These are phyloP conservation scores for Rhexocercosporidium sp. DNA, from an alignment of 2,329 filamentous ascomycete genomes.

Conservation along the genomic window DNA sequence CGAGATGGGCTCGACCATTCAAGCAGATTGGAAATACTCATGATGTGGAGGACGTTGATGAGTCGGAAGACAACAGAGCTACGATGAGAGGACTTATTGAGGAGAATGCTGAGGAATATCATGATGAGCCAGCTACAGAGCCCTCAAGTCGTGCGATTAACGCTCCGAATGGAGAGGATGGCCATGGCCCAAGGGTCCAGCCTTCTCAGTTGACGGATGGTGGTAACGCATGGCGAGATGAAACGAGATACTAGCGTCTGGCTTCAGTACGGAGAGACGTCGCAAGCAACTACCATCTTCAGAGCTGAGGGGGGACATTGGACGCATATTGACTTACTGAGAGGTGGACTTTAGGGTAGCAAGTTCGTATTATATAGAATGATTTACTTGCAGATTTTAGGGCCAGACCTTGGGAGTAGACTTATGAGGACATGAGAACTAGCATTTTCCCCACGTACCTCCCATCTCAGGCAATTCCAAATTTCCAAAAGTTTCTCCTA, in stretches of 20 bases:
- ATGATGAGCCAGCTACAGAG: constrained; percentile 29
- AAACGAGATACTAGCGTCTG: not conserved
- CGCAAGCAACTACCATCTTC: not conserved
- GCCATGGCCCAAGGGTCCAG: constrained; percentile 33
- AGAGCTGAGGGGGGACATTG: not conserved
- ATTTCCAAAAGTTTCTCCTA: not conserved
- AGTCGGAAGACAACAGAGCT: constrained; percentile 32
- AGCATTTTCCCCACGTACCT: not conserved
- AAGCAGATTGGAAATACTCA: constrained; percentile 20
- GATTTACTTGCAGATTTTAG: too few species aligned
- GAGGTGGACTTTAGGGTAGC: not conserved
- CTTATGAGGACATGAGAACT: too few species aligned
- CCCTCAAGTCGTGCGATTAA: not conserved
- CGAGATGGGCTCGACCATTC: constrained; percentile 28
- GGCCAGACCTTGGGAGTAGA: too few species aligned
- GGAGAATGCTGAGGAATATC: constrained; percentile 31
- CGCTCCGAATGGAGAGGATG: constrained; percentile 14
- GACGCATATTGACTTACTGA: not conserved
- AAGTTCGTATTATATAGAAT: too few species aligned
- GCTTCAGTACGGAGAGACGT: not conserved
- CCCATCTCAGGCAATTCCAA: not conserved
- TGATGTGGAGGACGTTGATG: constrained; percentile 24
- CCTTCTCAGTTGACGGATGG: constrained; percentile 33
- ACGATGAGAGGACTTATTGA: constrained; percentile 36
- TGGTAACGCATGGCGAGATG: constrained; percentile 34